Evolutionary conservation across 2,329 filamentous ascomycete species (phyloP).

Genomic region (Stenocarpella maydis): DNA sequence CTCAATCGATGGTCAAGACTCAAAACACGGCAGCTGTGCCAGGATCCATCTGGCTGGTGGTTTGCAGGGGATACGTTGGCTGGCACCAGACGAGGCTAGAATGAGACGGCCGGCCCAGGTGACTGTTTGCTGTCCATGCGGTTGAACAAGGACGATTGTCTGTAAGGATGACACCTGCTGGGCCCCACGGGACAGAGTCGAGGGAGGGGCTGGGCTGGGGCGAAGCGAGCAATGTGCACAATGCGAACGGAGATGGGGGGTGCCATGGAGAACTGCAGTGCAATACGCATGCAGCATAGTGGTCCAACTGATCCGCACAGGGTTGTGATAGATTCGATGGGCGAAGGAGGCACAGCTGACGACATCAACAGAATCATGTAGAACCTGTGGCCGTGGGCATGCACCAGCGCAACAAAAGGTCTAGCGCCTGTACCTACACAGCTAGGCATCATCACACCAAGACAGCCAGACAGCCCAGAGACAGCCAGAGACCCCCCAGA

Average conservation of each 20-base stretch:
- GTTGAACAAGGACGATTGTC: slow-evolving; percentile 21
- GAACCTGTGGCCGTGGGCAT: slow-evolving; percentile 24
- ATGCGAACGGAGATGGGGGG: neutral
- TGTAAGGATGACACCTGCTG: slow-evolving; percentile 20
- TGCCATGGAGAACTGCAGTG: neutral
- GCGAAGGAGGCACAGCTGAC: slow-evolving; percentile 23
- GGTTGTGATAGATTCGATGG: neutral
- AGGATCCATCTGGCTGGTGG: slow-evolving; percentile 5
- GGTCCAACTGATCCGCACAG: slow-evolving; percentile 15
- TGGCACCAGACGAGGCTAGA: slow-evolving; percentile 16
- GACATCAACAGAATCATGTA: slow-evolving; percentile 33
- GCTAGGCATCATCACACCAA: slow-evolving; percentile 11
- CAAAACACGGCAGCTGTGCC: slow-evolving; percentile 7
- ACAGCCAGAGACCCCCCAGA: neutral
- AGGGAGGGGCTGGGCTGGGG: slow-evolving; percentile 8
- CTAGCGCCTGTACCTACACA: slow-evolving; percentile 6
- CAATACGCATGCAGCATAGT: neutral
- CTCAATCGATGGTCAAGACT: slow-evolving; percentile 18
- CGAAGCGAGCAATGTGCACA: neutral
- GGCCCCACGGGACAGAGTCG: slow-evolving; percentile 6
- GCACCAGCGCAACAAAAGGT: neutral
- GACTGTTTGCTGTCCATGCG: slow-evolving; percentile 23
- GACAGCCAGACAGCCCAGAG: neutral
- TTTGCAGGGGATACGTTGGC: slow-evolving; percentile 13
- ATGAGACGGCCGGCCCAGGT: slow-evolving; percentile 5